phyloP scores from a whole-genome alignment of 768 basidiomycete species.

The Amyloporia xantha region DNA sequence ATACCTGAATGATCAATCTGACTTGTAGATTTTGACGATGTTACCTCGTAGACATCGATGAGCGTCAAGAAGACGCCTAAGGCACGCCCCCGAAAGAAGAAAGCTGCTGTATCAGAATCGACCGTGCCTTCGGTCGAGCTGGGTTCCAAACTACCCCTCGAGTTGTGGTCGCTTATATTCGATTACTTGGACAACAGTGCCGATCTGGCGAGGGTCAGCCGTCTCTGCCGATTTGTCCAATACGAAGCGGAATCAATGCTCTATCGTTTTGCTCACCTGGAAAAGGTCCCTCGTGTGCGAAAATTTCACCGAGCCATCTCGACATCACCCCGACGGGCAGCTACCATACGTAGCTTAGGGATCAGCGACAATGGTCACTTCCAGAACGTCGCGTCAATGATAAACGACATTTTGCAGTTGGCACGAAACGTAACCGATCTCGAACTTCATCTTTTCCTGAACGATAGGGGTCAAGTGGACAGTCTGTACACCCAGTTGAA shows the following conservation, averaged over 20 bases:
- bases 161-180: not conserved
- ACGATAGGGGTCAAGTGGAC: not conserved
- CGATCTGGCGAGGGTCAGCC: not conserved
- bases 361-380: not conserved
- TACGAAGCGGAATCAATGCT: not conserved
- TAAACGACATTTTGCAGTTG: not conserved
- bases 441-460: not conserved
- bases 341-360: not conserved
- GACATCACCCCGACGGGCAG: not conserved
- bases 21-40: too few species aligned
- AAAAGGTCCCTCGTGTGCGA: not conserved
- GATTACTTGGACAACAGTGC: not conserved
- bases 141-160: not conserved
- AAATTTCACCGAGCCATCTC: not conserved
- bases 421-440: not conserved
- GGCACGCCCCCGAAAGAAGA: too few species aligned
- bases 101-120: not conserved
- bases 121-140: not conserved
- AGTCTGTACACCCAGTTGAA: not conserved
- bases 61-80: not conserved
- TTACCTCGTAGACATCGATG: too few species aligned
- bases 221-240: not conserved
- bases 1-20: too few species aligned
- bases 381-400: not conserved
- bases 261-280: not conserved